Conservation (phyloP, 371 early-diverging fungal species). For the Lichtheimia ramosa region DNA sequence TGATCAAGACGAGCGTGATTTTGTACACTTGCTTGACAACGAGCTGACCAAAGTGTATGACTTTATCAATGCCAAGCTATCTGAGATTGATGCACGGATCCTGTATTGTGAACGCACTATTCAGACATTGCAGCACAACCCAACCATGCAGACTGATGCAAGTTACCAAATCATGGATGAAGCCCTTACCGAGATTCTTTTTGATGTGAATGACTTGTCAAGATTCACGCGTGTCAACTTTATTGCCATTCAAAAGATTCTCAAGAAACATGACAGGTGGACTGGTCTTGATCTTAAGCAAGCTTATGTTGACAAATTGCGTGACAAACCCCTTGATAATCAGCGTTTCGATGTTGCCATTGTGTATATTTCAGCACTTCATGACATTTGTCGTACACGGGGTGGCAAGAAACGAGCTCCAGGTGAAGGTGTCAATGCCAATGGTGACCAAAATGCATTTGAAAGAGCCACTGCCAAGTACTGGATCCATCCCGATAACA, state of each 20-base stretch:
- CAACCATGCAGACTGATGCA: constrained; percentile 41
- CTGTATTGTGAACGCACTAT: constrained; percentile 68
- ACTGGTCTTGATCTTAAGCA: constrained; percentile 43
- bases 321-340: constrained; percentile 83
- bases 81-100: constrained; percentile 84
- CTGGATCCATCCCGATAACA: constrained; percentile 97
- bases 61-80: constrained; percentile 87
- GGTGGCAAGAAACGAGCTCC: constrained; percentile 13
- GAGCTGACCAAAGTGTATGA: constrained; percentile 84
- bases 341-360: constrained; percentile 89
- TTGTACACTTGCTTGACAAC: constrained; percentile 77
- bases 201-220: constrained; percentile 89
- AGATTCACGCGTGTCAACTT: constrained; percentile 94
- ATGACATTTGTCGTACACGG: constrained; percentile 78
- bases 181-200: constrained; percentile 78
- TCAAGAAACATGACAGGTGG: constrained; percentile 94
- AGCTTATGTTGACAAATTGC: constrained; percentile 76
- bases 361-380: constrained; percentile 85
- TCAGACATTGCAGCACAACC: constrained; percentile 29
- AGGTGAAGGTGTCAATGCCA: constrained; percentile 50
- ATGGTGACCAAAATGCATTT: constrained; percentile 77
- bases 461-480: constrained; percentile 95
- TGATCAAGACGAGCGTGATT: constrained; percentile 76
- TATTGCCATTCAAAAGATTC: constrained; percentile 92
- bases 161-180: constrained; percentile 71